Base-by-base conservation (phyloP, 1,284 basidiomycete genomes). In the Irpex rosettiformis region DNA sequence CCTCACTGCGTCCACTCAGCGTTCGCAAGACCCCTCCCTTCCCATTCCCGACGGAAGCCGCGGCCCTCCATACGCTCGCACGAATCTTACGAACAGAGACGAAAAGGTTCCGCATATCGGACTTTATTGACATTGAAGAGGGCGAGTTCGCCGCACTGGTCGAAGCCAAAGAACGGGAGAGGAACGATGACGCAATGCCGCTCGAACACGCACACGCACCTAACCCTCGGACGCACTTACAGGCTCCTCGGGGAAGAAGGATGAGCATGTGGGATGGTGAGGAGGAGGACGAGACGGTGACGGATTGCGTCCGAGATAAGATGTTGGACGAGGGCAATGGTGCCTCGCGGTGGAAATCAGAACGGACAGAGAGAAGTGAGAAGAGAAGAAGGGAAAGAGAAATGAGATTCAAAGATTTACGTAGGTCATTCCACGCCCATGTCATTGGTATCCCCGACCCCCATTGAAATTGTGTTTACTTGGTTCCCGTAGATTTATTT, bases 401-500 rank as follows among this genome's bases (percentile, higher is more conserved):
- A 62, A 60, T 55, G 56, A 48, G n/a, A 54, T 13, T 58, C 25
- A 55, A 51, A 53, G 42, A 54, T 21, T n/a, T 56, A 52, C 61
- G 58, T 58, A 58, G 59, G 54, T 53, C 47, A 51, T 40, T 53
- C 13, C 48, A 51, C 48, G 48, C 48, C 27, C 48, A 51, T 51
- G 10, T 27, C n/a, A n/a, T 28, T 37, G 24, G 16, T 4, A 29
- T 27, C 25, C 16, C 21, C 25, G 52, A 13, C 22, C 8, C 40
- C 56, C 54, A 16, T 37, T 37, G 33, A 37, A 56, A 21, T 48
- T 11, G 16, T 43, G 5, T 1, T 27, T 49, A 5, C 22, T 18
- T 24, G 0, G 13, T n/a, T n/a, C n/a, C n/a, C n/a, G n/a, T 58
- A 83, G 79, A 71, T 51, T 78, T 81, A 1, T 81, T 85, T 57